phyloP scores from a whole-genome alignment of 768 basidiomycete genomes.

The Serendipita sp. region DNA sequence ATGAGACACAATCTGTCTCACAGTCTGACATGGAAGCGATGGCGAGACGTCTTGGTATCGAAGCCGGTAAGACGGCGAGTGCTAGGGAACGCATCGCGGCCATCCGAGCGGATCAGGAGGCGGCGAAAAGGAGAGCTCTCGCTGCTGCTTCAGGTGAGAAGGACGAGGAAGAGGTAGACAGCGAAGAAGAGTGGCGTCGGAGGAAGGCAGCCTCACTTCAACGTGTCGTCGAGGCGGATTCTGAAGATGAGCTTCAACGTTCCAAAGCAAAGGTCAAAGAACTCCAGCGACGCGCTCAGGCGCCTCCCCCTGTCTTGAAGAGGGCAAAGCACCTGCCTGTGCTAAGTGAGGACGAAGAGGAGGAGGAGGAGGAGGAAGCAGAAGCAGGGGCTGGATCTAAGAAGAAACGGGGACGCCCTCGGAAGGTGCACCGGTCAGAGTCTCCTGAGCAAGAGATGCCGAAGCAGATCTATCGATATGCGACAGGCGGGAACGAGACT shows the following conservation, averaged over 20 bases:
- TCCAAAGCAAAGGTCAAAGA: background rate
- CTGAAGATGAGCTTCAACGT: background rate
- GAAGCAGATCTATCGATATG: background rate
- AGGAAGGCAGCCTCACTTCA: background rate
- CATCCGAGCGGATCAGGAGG: too few relatives aligned
- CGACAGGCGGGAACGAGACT: background rate
- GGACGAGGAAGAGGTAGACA: background rate
- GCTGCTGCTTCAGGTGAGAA: too few relatives aligned
- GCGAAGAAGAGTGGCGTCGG: background rate
- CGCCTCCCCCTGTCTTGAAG: background rate
- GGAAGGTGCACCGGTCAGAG: background rate
- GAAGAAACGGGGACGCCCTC: constrained; percentile 2
- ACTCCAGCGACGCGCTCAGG: background rate
- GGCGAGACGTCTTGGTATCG: too few relatives aligned
- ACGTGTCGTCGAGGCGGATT: background rate
- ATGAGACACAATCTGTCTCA: too few relatives aligned
- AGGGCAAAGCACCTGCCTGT: background rate
- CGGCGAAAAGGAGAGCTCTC: too few relatives aligned
- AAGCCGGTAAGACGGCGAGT: too few relatives aligned
- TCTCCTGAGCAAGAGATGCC: background rate
- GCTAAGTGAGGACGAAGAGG: background rate
- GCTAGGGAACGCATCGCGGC: too few relatives aligned
- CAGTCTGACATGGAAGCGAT: too few relatives aligned
- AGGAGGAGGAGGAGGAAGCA: background rate
- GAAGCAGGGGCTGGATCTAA: background rate